Evolutionary conservation across 345 rosid genomes (phyloP).

Genomic region (Moringa oleifera): DNA sequence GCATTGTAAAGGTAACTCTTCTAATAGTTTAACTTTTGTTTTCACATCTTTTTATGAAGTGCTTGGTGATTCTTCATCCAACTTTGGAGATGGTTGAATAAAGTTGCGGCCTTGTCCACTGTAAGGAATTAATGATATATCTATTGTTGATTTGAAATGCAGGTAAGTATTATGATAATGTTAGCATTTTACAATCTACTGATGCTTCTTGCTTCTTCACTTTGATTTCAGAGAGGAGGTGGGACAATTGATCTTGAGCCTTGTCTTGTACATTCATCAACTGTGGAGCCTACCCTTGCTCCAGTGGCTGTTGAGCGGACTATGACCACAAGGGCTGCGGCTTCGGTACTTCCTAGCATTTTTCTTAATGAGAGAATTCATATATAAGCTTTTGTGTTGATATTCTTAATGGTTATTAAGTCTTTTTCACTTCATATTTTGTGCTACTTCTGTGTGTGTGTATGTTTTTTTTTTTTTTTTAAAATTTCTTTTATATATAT

Average conservation of each 20-base stretch:
- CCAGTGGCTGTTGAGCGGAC: conserved; percentile 98
- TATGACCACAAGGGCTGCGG: conserved; percentile 99
- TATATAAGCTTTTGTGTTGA: no score
- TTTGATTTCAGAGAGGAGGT: conserved; percentile 79
- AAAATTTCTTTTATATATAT: no score
- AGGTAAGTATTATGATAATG: conserved; percentile 9
- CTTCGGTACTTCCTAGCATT: conserved; percentile 54
- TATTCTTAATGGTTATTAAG: no score
- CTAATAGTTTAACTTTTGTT: conserved; percentile 5
- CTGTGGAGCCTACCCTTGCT: conserved; percentile 98
- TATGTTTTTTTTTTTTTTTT: not conserved
- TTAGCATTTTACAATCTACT: not conserved
- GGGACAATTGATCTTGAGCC: conserved; percentile 95
- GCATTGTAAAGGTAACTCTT: conserved; percentile 81
- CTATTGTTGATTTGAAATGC: no score
- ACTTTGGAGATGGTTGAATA: conserved; percentile 19
- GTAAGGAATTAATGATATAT: no score
- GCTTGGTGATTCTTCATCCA: not conserved
- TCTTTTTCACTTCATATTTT: no score
- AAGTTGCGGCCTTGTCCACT: not conserved
- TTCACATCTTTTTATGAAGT: not conserved
- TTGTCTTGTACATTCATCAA: conserved; percentile 88
- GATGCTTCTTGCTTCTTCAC: conserved; percentile 9
- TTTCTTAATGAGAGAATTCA: no score
- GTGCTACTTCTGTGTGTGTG: no score